Base-by-base conservation (phyloP, 148 eudicot species). In the Heliamphora exappendiculata region DNA sequence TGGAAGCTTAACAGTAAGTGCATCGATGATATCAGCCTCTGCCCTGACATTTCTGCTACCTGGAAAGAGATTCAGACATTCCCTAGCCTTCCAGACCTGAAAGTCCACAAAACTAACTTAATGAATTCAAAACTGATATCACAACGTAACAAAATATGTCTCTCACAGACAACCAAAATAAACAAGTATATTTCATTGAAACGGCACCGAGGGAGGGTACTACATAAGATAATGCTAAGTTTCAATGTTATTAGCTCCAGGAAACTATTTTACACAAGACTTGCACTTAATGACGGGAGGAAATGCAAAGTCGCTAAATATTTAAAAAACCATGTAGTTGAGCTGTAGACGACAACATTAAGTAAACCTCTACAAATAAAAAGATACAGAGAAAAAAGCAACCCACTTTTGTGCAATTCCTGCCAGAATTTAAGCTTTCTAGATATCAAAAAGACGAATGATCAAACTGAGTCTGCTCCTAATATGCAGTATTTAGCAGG, bases 1-100 rank as follows among this genome's bases (percentile, higher is more conserved):
- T 75, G 99, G 98, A 69, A 95, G 94, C 83, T 93, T 93, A 72
- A 89, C 82, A 47, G 98, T 89, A 67, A 95, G 76, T 29, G 98
- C 99, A 62, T 92, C 94, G 60, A 95, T 91, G 58, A 88, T 77
- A 84, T 95, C 94, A 78, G 88, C 92, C 88, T 95, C 99, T 70
- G 84, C 83, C 83, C 88, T 89, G 70, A 95, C 93, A 85, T 72
- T 89, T 77, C 88, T 86, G 87, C 93, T 89, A 77, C 77, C 88
- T 29, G 94, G 97, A 72, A 92, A 86, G 70, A 93, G 93, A 79
- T 86, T 88, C 72, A 95, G 86, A 85, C 99, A 95, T 80, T 95
- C 98, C 86, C 85, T 95, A 42, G 99, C 97, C 87, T 91, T 95
- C 99, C 97, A 95, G 78, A 95, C 88, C 99, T 95, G 90, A 29